Evolutionary conservation across 2,329 filamentous ascomycete genomes (phyloP).

Genomic region (Epichloe gansuensis): DNA sequence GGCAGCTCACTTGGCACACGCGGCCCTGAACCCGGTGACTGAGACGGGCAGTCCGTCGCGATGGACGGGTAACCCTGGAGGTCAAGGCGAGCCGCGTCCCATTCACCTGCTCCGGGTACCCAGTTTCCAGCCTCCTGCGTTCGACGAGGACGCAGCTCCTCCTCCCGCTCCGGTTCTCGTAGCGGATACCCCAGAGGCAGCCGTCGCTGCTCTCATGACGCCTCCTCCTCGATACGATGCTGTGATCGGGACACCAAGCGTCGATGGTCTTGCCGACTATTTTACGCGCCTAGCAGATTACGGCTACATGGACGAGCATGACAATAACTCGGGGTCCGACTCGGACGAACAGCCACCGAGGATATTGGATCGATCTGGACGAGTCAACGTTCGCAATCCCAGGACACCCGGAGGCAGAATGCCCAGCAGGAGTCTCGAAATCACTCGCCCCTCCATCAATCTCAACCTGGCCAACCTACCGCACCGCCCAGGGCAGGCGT

Average conservation of each 20-base stretch:
- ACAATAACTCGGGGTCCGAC: conserved; percentile 29
- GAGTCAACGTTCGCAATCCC: conserved; percentile 46
- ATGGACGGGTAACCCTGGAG: conserved; percentile 4
- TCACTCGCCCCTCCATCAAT: conserved; percentile 26
- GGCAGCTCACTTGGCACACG: conserved; percentile 37
- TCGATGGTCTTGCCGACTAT: conserved; percentile 70
- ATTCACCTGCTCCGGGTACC: conserved; percentile 76
- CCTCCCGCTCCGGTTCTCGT: conserved; percentile 20
- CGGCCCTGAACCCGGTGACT: conserved; percentile 18
- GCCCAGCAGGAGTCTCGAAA: conserved; percentile 44
- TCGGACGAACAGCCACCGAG: conserved; percentile 31
- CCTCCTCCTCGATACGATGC: conserved; percentile 77
- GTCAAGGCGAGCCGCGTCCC: conserved; percentile 40
- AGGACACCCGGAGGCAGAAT: conserved; percentile 40
- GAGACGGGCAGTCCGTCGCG: conserved; percentile 10
- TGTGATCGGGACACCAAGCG: conserved; percentile 56
- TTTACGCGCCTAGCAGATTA: conserved; percentile 69
- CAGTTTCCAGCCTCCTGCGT: conserved; percentile 78
- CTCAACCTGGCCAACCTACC: background rate
- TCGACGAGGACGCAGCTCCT: conserved; percentile 54
- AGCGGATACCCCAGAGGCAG: conserved; percentile 9
- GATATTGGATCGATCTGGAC: conserved; percentile 36
- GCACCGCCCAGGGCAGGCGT: background rate
- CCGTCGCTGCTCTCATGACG: conserved; percentile 40
- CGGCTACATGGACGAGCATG: conserved; percentile 30